Evolutionary conservation across 352 stramenopile genomes (phyloP), one percentile per base, ranked within the genome.

Genomic region (Phytophthora capsici): DNA sequence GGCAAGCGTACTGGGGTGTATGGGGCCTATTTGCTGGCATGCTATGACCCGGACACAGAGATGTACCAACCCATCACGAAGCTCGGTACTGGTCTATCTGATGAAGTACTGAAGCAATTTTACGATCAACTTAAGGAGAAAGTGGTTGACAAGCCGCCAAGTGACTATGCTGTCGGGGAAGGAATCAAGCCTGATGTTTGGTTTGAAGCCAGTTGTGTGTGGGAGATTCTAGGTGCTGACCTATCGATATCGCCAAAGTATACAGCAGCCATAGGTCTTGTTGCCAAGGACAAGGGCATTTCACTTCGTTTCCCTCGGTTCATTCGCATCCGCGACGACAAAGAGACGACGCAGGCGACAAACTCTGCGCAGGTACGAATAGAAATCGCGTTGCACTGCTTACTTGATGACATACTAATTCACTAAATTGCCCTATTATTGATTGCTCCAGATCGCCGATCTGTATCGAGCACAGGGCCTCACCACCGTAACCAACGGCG

Each of bases 61-160:
- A 96, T 99, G 87, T 99, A 97, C 67, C 97, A 99, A 79, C 93
- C 82, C 22, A 98, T 99, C 52, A 99, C 96, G 57, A 99, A 99
- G 77, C 71, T 99, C 60, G 98, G 98, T 34, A 99, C 98, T 16
- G 98, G 98, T 8, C 97, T 99, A 74, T 98, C 87, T n/a, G 98
- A 99, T 73, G 97, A 99, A 71, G 84, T 96, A 47, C 85, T 99
- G n/a, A 93, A 98, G 68, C 74, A 91, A 37, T 92, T 98, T 54
- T 81, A 84, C 52, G 78, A 85, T 16, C 85, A 97, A 66, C 77
- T 96, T 3, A 92, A 91, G 52, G 85, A 90, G 34, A 91, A 88
- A 51, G 74, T 89, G 12, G 81, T 97, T 22, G 78, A 94, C 12
- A 84, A 89, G 16, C 91, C 95, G 34, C 93, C 86, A 17, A 90